A percentile compares a stretch with the other conserved stretches of the same genome.
phyloP scores from a whole-genome alignment of 257 asterid species.

The Solanum dulcamara region DNA sequence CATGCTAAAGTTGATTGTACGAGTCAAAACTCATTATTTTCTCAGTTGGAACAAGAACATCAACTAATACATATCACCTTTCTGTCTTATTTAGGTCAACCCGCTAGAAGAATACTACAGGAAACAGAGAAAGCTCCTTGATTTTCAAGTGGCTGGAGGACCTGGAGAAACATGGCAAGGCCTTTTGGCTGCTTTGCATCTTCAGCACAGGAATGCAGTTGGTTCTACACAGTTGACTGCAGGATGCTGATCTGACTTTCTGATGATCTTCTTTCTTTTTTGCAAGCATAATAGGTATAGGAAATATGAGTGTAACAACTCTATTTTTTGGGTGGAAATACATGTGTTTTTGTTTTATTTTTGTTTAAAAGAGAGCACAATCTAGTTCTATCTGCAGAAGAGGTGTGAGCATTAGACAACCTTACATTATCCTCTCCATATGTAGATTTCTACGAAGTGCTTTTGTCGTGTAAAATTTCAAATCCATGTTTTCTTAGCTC shows the following conservation, averaged over 20 bases:
- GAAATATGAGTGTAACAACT: neutral
- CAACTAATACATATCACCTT: neutral
- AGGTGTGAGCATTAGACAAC: neutral
- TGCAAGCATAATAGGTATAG: neutral
- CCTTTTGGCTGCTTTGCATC: conserved; percentile 85
- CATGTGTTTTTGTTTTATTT: neutral
- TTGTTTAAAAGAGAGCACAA: neutral
- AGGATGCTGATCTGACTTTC: conserved; percentile 11
- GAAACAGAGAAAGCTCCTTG: conserved; percentile 75
- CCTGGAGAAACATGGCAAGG: conserved; percentile 83
- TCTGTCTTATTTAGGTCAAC: conserved; percentile 36
- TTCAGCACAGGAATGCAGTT: conserved; percentile 45
- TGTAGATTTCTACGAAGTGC: neutral
- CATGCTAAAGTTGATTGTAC: neutral
- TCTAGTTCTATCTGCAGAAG: neutral
- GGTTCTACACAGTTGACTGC: conserved; percentile 56
- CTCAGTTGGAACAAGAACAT: neutral
- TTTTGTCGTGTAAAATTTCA: neutral
- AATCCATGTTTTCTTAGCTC: neutral
- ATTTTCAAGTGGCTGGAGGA: conserved; percentile 59
- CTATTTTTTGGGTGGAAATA: neutral
- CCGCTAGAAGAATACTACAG: conserved; percentile 74
- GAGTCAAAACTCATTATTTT: neutral
- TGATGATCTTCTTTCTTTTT: neutral
- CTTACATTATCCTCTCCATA: neutral